Percentiles rank a stretch among this genome's conserved stretches.
These are phyloP conservation scores for Xanthoparmelia taractica DNA, from an alignment of 495 filamentous ascomycete species.

Conservation along the genomic window DNA sequence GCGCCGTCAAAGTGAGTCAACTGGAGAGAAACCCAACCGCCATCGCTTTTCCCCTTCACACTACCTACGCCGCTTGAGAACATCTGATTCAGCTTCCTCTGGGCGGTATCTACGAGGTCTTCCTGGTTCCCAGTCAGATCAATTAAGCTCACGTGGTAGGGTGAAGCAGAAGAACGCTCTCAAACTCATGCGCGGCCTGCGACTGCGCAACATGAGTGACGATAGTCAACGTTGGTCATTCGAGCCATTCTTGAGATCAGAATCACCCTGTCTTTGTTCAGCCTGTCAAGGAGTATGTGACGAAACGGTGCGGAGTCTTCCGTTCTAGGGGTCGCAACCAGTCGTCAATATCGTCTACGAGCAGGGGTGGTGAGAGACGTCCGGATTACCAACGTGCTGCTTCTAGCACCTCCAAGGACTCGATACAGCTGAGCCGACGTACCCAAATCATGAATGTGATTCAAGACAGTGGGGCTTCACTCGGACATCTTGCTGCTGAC, in stretches of 20 bases:
- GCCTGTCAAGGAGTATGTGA: constrained; percentile 3
- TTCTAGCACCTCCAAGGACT: constrained; percentile 3
- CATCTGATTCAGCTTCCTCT: not conserved
- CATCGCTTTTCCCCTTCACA: not conserved
- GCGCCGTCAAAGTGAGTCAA: not conserved
- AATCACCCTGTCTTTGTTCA: not conserved
- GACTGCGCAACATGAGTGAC: not conserved
- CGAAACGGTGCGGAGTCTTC: not conserved
- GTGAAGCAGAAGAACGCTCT: not conserved
- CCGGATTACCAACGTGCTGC: not conserved
- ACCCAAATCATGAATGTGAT: not conserved
- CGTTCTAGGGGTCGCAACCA: not conserved
- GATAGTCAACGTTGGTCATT: not conserved
- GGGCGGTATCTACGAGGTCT: not conserved
- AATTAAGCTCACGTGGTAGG: no score
- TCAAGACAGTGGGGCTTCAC: not conserved
- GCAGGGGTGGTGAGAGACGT: not conserved
- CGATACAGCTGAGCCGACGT: not conserved
- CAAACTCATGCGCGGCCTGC: not conserved
- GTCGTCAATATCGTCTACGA: not conserved
- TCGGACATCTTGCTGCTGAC: not conserved
- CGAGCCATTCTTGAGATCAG: not conserved
- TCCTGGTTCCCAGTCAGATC: not conserved
- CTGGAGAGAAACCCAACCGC: not conserved
- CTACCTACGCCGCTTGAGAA: not conserved